Conservation (phyloP, 2,329 filamentous ascomycete species). For the Penicillium fuscoglaucum region DNA sequence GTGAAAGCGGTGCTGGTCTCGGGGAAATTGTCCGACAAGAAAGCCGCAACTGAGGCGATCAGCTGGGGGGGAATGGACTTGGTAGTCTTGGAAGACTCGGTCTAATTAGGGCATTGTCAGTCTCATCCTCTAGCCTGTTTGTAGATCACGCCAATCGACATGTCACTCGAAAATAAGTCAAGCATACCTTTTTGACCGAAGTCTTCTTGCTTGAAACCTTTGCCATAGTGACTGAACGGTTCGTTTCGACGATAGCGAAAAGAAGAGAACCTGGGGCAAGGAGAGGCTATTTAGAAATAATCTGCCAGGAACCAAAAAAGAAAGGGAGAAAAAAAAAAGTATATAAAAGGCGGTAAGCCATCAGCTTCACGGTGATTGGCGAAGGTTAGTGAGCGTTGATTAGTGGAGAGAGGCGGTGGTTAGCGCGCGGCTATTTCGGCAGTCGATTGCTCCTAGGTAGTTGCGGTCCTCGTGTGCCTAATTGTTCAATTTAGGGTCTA, state of each 20-base stretch:
- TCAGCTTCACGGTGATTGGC: conserved; percentile 23
- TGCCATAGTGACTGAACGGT: conserved; percentile 26
- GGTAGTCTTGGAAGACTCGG: conserved; percentile 22
- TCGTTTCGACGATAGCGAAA: conserved; percentile 1
- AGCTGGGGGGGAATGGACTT: conserved; percentile 56
- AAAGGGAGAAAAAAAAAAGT: conserved; percentile 28
- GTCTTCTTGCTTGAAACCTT: conserved; percentile 28
- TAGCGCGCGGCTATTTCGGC: not conserved
- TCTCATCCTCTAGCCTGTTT: conserved; percentile 2
- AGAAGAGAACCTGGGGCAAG: conserved; percentile 5
- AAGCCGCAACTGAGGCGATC: conserved; percentile 65
- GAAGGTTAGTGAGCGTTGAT: not conserved
- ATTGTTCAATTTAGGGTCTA: not conserved
- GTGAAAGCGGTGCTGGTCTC: conserved; percentile 62
- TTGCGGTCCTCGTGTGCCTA: not conserved
- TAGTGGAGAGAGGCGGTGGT: not conserved
- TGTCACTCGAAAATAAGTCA: not conserved
- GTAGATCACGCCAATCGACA: not conserved
- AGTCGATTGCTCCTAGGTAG: too few relatives aligned
- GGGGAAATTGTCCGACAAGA: conserved; percentile 66
- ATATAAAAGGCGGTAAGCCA: conserved; percentile 29
- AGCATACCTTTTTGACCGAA: conserved; percentile 27
- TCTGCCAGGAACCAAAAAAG: conserved; percentile 20
- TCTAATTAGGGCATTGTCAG: conserved; percentile 19
- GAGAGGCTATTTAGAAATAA: conserved; percentile 10